A percentile compares a stretch with the other conserved stretches of the same genome.
Conservation (phyloP, 2,329 filamentous ascomycete genomes). For the Zymoseptoria passerinii region DNA sequence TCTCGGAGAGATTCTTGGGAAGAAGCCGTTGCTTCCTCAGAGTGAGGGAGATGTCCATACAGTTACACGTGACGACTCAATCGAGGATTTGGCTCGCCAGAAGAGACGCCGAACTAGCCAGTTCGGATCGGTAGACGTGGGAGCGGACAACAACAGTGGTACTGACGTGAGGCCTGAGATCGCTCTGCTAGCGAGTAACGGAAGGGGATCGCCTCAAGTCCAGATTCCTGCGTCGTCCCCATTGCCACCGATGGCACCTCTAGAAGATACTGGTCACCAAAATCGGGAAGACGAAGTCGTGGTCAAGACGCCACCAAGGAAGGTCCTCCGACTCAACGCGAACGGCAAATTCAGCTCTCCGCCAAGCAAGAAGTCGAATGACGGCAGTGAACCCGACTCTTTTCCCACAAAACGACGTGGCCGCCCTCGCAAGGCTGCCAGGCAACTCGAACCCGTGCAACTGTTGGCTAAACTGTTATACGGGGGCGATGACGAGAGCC, state of each 20-base stretch:
- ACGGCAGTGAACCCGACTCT: conserved; percentile 9
- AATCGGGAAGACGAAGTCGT: background rate
- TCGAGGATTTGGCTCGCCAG: conserved; percentile 22
- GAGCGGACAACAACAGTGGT: background rate
- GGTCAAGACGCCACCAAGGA: conserved; percentile 23
- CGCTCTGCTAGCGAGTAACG: background rate
- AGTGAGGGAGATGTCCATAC: background rate
- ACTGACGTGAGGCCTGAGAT: background rate
- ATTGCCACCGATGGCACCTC: background rate
- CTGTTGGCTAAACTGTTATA: conserved; percentile 41
- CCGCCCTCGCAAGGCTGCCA: conserved; percentile 23
- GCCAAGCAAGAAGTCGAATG: conserved; percentile 25
- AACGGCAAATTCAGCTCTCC: conserved; percentile 41
- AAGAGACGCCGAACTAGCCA: conserved; percentile 34
- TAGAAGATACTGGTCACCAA: background rate
- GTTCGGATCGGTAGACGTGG: conserved; percentile 12
- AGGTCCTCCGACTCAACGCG: conserved; percentile 35
- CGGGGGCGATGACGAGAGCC: conserved; percentile 40
- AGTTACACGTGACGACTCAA: background rate
- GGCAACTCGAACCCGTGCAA: conserved; percentile 7
- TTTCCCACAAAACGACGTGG: conserved; percentile 22
- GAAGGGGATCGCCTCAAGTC: conserved; percentile 11
- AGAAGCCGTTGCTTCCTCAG: conserved; percentile 9
- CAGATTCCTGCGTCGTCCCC: conserved; percentile 19
- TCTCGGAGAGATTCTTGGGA: conserved; percentile 21